Evolutionary conservation across 306 rosid species (phyloP).

Genomic region (Cicer arietinum): DNA sequence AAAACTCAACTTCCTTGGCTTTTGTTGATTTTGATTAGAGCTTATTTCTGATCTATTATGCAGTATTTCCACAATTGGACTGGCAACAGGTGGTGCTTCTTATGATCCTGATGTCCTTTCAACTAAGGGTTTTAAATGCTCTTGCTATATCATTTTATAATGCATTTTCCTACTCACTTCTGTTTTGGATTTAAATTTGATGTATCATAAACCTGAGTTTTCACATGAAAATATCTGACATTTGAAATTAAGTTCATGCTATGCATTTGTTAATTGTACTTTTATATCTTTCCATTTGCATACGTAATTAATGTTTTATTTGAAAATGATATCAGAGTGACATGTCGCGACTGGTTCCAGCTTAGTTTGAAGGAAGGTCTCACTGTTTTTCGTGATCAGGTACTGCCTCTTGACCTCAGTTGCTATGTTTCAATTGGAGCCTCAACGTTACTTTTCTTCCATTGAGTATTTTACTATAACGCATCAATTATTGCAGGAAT

Average conservation of each 20-base stretch:
- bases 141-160: conserved; percentile 37
- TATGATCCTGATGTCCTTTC: conserved; percentile 34
- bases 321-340: conserved; percentile 71
- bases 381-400: conserved; percentile 99
- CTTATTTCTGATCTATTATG: conserved; percentile 49
- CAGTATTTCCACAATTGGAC: conserved; percentile 99
- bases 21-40: conserved; percentile 38
- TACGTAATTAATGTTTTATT: conserved; percentile 42
- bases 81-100: conserved; percentile 83
- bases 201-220: conserved; percentile 29
- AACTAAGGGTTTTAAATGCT: conserved; percentile 25
- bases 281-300: not conserved
- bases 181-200: conserved; percentile 34
- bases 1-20: conserved; percentile 31
- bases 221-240: conserved; percentile 7
- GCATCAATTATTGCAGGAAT: conserved; percentile 66
- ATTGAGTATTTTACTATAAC: conserved; percentile 24
- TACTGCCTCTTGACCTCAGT: conserved; percentile 33
- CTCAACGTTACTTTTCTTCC: conserved; percentile 1
- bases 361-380: conserved; percentile 98
- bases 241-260: conserved; percentile 9
- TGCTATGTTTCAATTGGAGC: conserved; percentile 32
- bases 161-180: not conserved
- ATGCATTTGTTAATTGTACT: conserved; percentile 25
- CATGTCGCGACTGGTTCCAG: conserved; percentile 99